Evolutionary conservation across 2,329 filamentous ascomycete genomes (phyloP), one percentile per base, ranked within the genome.

Genomic region (Fusarium dlaminii): DNA sequence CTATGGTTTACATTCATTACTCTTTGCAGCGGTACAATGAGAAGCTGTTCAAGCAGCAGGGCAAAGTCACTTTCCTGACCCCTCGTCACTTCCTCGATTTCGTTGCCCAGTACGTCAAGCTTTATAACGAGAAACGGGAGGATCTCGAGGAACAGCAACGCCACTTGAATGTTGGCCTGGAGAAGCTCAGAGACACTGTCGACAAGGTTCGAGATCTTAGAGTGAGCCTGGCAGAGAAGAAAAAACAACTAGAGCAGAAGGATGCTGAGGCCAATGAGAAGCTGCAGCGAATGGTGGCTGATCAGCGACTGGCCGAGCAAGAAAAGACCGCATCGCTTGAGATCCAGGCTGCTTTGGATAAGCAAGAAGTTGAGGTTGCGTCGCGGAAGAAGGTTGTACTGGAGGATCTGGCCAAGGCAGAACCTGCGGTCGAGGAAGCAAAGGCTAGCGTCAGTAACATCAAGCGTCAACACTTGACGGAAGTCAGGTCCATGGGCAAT

Each of bases 1-100:
- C 95, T 0, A 99, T 99, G 96, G 97, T 99, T 6, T 97, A 98
- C 80, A 96, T 99, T 27, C 96, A 99, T 81, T 95, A 98, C 84
- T 99, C 96, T 5, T 86, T 99, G 55, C 94, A 96, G 72, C 89
- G 90, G 57, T 97, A 98, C 88, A 99, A 99, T 80, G 87, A 89
- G 75, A 95, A 94, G 79, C 87, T 99, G 30, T 90, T 93, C 72
- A 96, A 94, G 81, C 96, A 98, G 81, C 96, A 98, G 84, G 95
- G 94, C 82, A 95, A 93, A 83, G 89, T 93, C 36, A 98, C 96
- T 1, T 98, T 94, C 86, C 90, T 99, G 64, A 99, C 97, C 17
- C 96, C 96, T 51, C 92, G 96, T 51, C 96, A 99, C 83, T 99
- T 98, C 86, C 86, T 99, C 58, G 97, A 99, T 82, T 99, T 99